Evolutionary conservation across 768 basidiomycete genomes (phyloP).

Genomic region (Leccinum broughii): DNA sequence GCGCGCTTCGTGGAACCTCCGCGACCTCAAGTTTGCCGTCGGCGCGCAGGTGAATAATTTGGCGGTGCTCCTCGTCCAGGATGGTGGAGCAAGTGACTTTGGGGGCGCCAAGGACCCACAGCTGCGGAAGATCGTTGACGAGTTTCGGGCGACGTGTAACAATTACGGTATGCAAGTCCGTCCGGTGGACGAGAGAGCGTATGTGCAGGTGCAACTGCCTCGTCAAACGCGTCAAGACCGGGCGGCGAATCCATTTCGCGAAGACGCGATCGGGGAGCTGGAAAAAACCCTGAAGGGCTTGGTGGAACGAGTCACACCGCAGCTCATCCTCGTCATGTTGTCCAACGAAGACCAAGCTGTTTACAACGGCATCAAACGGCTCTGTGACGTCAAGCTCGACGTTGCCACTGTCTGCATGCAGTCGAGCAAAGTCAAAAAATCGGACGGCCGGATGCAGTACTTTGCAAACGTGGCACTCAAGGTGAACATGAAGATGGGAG

Average conservation of each 20-base stretch:
- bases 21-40: constrained; percentile 54
- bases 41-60: constrained; percentile 59
- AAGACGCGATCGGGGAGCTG: constrained; percentile 41
- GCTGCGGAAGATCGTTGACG: constrained; percentile 42
- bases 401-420: constrained; percentile 72
- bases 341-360: constrained; percentile 47
- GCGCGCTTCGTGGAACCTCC: constrained; percentile 52
- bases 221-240: constrained; percentile 43
- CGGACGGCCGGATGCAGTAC: constrained; percentile 53
- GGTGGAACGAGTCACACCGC: neutral
- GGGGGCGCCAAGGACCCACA: constrained; percentile 46
- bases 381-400: constrained; percentile 50
- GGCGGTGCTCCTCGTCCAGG: constrained; percentile 68
- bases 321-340: constrained; percentile 45
- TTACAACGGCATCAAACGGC: constrained; percentile 51
- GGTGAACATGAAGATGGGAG: constrained; percentile 57
- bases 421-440: constrained; percentile 52
- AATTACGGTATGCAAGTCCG: constrained; percentile 60
- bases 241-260: constrained; percentile 50
- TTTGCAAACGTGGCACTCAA: constrained; percentile 57
- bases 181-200: constrained; percentile 28
- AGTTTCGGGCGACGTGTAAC: constrained; percentile 61
- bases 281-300: neutral
- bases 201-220: constrained; percentile 45
- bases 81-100: constrained; percentile 59